phyloP scores from a whole-genome alignment of 1,284 basidiomycete genomes.

The Melampsora abietis-canadensis region DNA sequence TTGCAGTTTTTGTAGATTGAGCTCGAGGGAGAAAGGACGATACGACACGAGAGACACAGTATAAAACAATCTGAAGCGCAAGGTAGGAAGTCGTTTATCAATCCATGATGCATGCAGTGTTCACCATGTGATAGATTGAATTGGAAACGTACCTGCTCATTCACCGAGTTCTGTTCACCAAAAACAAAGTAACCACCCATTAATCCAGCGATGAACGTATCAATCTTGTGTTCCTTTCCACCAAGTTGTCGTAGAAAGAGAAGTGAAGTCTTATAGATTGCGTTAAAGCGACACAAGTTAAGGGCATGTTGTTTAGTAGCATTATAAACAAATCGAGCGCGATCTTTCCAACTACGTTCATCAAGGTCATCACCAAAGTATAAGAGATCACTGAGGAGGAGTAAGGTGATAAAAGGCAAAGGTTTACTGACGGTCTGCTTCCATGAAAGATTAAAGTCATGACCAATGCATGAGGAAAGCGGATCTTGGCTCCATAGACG shows the following conservation, averaged over 20 bases:
- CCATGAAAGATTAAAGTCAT: constrained; percentile 86
- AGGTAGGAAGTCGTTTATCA: not conserved
- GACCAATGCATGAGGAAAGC: constrained; percentile 94
- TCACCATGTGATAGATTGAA: too few species aligned
- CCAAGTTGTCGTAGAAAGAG: constrained; percentile 70
- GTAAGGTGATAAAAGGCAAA: constrained; percentile 10
- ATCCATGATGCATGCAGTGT: too few species aligned
- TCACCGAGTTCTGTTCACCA: constrained; percentile 90
- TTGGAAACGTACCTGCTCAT: constrained; percentile 75
- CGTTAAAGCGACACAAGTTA: constrained; percentile 88
- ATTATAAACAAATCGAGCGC: constrained; percentile 68
- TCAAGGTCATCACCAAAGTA: not conserved
- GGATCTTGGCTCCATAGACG: constrained; percentile 79
- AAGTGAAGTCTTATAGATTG: constrained; percentile 83
- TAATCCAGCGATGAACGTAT: constrained; percentile 89
- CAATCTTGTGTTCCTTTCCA: constrained; percentile 72
- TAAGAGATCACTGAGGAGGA: constrained; percentile 30
- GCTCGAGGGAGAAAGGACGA: constrained; percentile 50
- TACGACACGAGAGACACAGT: constrained; percentile 55
- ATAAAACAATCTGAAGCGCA: constrained; percentile 82
- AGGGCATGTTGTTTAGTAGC: constrained; percentile 85
- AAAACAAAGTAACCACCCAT: constrained; percentile 91
- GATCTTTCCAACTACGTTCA: constrained; percentile 64
- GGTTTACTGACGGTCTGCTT: constrained; percentile 36
- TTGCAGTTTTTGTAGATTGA: constrained; percentile 44